Evolutionary conservation across 176 grass and related monocot genomes (phyloP).

Genomic region (Juncus effusus): DNA sequence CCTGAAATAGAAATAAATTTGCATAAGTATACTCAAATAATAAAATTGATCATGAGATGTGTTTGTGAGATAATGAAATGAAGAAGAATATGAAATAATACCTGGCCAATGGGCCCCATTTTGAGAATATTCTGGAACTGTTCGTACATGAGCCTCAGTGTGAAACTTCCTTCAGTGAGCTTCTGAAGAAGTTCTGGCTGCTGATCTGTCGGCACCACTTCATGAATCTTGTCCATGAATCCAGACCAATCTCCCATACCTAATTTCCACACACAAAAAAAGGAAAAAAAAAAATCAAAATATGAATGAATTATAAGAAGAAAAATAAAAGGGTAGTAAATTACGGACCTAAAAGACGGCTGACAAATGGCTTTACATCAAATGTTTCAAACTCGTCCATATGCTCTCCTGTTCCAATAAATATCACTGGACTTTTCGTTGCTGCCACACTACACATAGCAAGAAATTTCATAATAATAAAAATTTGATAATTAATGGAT

Average conservation of each 20-base stretch:
- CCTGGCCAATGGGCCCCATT: constrained; percentile 91
- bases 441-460: constrained; percentile 60
- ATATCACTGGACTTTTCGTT: constrained; percentile 95
- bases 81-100: constrained; percentile 28
- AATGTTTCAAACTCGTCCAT: constrained; percentile 86
- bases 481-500: constrained; percentile 11
- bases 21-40: constrained; percentile 18
- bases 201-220: constrained; percentile 89
- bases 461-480: constrained; percentile 6
- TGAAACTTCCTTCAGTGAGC: constrained; percentile 90
- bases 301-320: constrained; percentile 6
- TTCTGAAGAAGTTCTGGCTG: constrained; percentile 86
- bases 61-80: constrained; percentile 8
- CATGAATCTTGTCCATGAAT: constrained; percentile 94
- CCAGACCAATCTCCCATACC: constrained; percentile 90
- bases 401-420: constrained; percentile 97
- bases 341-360: constrained; percentile 67
- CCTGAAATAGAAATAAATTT: constrained; percentile 35
- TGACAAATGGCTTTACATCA: constrained; percentile 94
- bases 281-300: constrained; percentile 20
- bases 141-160: constrained; percentile 89
- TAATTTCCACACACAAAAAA: constrained; percentile 20
- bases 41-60: background rate
- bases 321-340: constrained; percentile 1
- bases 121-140: constrained; percentile 87